These are phyloP conservation scores for Fragaria nilgerrensis DNA, from an alignment of 306 rosid genomes.

Conservation along the genomic window DNA sequence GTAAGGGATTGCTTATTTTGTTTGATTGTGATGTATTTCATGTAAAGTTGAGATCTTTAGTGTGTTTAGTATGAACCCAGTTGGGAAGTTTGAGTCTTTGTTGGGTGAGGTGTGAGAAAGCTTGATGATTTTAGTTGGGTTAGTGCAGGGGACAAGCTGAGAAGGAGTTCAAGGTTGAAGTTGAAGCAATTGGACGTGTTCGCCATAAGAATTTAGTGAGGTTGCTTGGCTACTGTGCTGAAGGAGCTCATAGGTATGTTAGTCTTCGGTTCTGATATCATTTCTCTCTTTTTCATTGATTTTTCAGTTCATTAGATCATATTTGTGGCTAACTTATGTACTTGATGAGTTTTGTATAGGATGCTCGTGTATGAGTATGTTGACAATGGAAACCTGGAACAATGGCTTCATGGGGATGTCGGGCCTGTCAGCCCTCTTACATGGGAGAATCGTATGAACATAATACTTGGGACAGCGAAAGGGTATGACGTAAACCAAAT, in stretches of 20 bases:
- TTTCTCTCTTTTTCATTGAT: neutral
- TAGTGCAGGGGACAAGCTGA: slow-evolving; percentile 61
- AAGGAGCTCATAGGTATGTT: slow-evolving; percentile 57
- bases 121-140: neutral
- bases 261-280: neutral
- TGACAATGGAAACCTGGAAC: slow-evolving; percentile 63
- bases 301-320: neutral
- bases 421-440: slow-evolving; percentile 54
- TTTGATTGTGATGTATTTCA: neutral
- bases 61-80: slow-evolving; percentile 4
- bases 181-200: slow-evolving; percentile 69
- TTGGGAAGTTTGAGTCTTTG: neutral
- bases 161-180: slow-evolving; percentile 67
- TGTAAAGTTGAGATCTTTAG: neutral
- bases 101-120: neutral
- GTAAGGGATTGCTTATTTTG: slow-evolving; percentile 16
- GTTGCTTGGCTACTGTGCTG: slow-evolving; percentile 63
- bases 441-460: slow-evolving; percentile 58
- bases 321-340: neutral
- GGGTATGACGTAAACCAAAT: slow-evolving; percentile 36
- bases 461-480: slow-evolving; percentile 57
- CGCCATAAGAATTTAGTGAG: slow-evolving; percentile 67
- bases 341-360: slow-evolving; percentile 27
- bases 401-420: slow-evolving; percentile 66
- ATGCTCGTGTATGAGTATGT: slow-evolving; percentile 63